Percentiles rank a stretch among this genome's conserved stretches.
Evolutionary conservation across 164 flowering plant genomes (phyloP).

Genomic region (Piper longum): DNA sequence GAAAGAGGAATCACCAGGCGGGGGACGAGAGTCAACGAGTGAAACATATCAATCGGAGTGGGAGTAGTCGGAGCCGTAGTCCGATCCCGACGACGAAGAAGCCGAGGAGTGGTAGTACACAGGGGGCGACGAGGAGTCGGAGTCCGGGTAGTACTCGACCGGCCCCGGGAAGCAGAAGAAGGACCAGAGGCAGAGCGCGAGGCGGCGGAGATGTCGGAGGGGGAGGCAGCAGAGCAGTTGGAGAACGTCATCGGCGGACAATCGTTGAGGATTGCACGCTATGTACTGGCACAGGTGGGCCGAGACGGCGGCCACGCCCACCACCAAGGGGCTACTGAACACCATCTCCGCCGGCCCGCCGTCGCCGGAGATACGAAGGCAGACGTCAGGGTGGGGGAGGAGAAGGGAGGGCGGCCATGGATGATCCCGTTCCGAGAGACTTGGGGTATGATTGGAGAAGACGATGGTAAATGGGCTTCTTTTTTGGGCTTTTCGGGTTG

Average conservation of each 20-base stretch:
- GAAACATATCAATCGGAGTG: conserved; percentile 18
- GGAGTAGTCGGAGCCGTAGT: conserved; percentile 11
- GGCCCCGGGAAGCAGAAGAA: conserved; percentile 46
- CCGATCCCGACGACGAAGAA: conserved; percentile 10
- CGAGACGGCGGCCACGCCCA: conserved; percentile 45
- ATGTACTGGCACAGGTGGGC: conserved; percentile 67
- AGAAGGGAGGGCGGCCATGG: too few relatives aligned
- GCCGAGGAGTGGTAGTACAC: conserved; percentile 6
- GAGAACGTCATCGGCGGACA: conserved; percentile 40
- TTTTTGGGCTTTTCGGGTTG: too few relatives aligned
- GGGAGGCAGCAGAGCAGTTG: conserved; percentile 70
- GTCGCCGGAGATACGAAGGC: too few relatives aligned
- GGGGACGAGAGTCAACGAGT: too few relatives aligned
- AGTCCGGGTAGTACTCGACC: conserved; percentile 10
- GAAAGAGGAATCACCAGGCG: too few relatives aligned
- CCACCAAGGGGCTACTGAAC: conserved; percentile 41
- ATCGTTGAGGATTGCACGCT: conserved; percentile 73
- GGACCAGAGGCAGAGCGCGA: conserved; percentile 48
- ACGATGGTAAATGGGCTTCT: too few relatives aligned
- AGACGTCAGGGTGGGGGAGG: too few relatives aligned
- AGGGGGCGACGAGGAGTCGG: conserved; percentile 12
- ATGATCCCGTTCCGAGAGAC: too few relatives aligned
- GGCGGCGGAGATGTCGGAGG: conserved; percentile 45
- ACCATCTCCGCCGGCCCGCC: conserved; percentile 33
- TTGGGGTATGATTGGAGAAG: too few relatives aligned